Evolutionary conservation across 2,329 filamentous ascomycete genomes (phyloP), one percentile per base, ranked within the genome.

Genomic region (Phialophora chinensis): DNA sequence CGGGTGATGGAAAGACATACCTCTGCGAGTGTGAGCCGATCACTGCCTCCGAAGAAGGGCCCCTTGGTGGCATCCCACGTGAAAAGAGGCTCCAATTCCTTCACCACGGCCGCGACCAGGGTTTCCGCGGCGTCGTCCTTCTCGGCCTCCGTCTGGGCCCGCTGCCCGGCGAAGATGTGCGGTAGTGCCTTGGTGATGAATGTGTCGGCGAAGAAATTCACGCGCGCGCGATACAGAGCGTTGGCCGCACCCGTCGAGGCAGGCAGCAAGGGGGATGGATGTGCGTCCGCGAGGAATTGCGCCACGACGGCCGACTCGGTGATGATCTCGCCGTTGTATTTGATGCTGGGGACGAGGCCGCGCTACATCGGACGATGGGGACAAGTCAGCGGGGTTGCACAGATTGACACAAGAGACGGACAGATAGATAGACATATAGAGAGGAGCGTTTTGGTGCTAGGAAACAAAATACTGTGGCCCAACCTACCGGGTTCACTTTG

Each of bases 301-400:
- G 88, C 78, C n/a, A 94, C 87, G 68, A 94, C 86, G 69, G 81
- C 87, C 2, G 90, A 92, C 77, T 95, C 91, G 61, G 86, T 88
- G 75, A 91, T 89, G 75, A 90, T 87, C 69, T 90, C 83, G 33
- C 42, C 61, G 42, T 63, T 57, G 63, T 72, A 70, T 33, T 66
- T 62, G 65, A 95, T 79, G 0, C 87, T 80, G 0, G 92, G 91
- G 5, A 95, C 91, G 3, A 93, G 86, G 17, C 92, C 92, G 63
- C 91, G 88, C 71, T 86, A 64, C 23, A 2, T 25, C 23, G 23
- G 23, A 25, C 23, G 63, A 49, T 14, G 25, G 20, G 10, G 29
- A 29, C 29, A 4, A 6, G 14, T 50, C 14, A 50, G n/a, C 27
- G 23, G 12, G 23, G 31, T 31, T 31, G 23, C 23, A 25, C 23